Evolutionary conservation across 2,329 filamentous ascomycete genomes (phyloP).

Genomic region (Fusarium oxysporum): DNA sequence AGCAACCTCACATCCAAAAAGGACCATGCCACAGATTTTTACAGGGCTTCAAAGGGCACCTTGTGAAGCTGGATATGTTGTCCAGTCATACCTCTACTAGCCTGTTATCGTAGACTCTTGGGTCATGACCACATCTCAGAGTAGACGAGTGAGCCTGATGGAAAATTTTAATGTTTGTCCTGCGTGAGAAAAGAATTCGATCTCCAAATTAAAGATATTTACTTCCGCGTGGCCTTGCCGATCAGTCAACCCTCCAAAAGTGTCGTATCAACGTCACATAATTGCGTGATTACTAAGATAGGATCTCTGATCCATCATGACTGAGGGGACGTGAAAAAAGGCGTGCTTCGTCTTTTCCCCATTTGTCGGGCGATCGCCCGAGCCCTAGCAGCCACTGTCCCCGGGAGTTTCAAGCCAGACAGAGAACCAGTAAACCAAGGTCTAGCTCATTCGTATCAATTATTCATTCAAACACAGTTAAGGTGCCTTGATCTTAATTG

Average conservation of each 20-base stretch:
- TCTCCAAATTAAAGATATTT: neutral
- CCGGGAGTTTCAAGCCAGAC: too few species aligned
- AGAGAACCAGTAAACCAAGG: too few species aligned
- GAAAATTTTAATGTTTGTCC: neutral
- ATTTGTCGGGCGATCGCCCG: constrained; percentile 46
- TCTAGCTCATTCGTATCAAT: too few species aligned
- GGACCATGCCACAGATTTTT: too few species aligned
- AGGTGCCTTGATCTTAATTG: too few species aligned
- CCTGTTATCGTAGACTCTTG: neutral
- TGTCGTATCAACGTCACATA: constrained; percentile 14
- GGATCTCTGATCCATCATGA: constrained; percentile 32
- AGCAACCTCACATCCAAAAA: neutral
- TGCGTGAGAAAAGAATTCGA: neutral
- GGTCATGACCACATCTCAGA: neutral
- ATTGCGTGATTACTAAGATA: constrained; percentile 41
- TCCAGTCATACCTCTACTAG: too few species aligned
- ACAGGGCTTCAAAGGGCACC: neutral
- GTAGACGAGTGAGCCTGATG: neutral
- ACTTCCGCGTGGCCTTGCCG: neutral
- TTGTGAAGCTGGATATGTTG: neutral
- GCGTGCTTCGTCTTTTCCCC: constrained; percentile 6
- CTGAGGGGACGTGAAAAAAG: constrained; percentile 28
- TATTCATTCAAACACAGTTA: too few species aligned
- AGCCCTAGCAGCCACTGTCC: too few species aligned
- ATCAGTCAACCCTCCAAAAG: neutral